Conservation (phyloP, 768 basidiomycete genomes). For the Pleurotus platypus region DNA sequence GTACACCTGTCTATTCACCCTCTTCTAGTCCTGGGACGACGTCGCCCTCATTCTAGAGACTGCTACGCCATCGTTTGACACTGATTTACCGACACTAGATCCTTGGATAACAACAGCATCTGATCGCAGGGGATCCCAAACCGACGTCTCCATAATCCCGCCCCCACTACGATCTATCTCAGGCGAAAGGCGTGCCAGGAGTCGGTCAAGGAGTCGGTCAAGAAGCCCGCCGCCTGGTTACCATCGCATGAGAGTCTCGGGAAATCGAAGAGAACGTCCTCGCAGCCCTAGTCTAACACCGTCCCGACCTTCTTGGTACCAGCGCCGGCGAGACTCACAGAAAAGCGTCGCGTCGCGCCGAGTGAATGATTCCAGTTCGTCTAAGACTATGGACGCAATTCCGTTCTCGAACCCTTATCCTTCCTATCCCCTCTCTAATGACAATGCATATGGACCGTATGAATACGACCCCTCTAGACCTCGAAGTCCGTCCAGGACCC, state of each 20-base stretch:
- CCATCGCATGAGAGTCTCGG: background rate
- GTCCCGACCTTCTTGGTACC: too few relatives aligned
- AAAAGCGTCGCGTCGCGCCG: too few relatives aligned
- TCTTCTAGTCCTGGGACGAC: constrained; percentile 17
- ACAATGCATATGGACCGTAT: too few relatives aligned
- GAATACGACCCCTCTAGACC: too few relatives aligned
- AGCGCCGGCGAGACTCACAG: too few relatives aligned
- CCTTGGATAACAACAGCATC: background rate
- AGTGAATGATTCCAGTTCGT: too few relatives aligned
- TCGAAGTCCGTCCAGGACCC: too few relatives aligned
- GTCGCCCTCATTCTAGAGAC: constrained; percentile 19
- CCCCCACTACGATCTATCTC: too few relatives aligned
- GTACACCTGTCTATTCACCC: background rate
- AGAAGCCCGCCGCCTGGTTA: background rate
- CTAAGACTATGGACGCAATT: too few relatives aligned
- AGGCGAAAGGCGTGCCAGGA: too few relatives aligned
- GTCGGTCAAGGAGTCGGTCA: background rate
- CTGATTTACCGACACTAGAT: constrained; percentile 13
- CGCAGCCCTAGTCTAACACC: background rate
- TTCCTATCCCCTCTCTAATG: too few relatives aligned
- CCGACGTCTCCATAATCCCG: background rate
- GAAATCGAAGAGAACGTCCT: background rate
- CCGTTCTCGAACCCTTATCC: too few relatives aligned
- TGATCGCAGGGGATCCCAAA: background rate
- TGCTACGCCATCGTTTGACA: constrained; percentile 16